A percentile compares a stretch with the other conserved stretches of the same genome.
Evolutionary conservation across 345 rosid genomes (phyloP).

Genomic region (Dipteronia dyeriana): DNA sequence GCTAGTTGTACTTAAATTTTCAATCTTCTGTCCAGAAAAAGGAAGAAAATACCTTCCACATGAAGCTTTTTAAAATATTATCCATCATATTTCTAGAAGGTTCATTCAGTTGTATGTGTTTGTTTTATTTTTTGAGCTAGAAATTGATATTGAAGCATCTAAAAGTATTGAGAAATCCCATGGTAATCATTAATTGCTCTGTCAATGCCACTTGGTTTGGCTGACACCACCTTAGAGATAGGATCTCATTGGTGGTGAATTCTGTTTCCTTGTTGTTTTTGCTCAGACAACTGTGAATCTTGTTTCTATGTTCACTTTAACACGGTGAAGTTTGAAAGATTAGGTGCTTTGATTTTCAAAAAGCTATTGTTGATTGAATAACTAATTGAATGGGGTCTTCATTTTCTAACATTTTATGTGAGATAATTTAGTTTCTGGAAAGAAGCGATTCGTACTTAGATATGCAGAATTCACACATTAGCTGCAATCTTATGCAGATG

Average conservation of each 20-base stretch:
- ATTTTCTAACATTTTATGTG: background rate
- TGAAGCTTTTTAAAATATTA: background rate
- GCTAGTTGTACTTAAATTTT: background rate
- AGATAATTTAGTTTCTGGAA: slow-evolving; percentile 1
- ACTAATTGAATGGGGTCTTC: background rate
- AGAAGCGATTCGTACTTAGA: slow-evolving; percentile 4
- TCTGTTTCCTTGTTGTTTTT: background rate
- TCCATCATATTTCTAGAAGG: background rate
- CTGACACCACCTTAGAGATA: background rate
- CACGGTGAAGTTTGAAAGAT: background rate
- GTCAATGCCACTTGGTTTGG: background rate
- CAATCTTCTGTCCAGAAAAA: background rate
- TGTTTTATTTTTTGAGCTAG: background rate
- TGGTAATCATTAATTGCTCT: background rate
- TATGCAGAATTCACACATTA: slow-evolving; percentile 20
- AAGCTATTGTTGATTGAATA: background rate
- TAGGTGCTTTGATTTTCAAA: slow-evolving; percentile 3
- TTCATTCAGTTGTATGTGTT: background rate
- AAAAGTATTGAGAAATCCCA: background rate
- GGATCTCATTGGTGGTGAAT: background rate
- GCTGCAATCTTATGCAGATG: slow-evolving; percentile 53
- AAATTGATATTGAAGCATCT: background rate
- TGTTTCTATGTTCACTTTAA: background rate
- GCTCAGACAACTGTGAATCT: background rate
- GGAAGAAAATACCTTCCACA: background rate